Conservation (phyloP, 2,329 filamentous ascomycete genomes). For the Trichoderma asperellum region DNA sequence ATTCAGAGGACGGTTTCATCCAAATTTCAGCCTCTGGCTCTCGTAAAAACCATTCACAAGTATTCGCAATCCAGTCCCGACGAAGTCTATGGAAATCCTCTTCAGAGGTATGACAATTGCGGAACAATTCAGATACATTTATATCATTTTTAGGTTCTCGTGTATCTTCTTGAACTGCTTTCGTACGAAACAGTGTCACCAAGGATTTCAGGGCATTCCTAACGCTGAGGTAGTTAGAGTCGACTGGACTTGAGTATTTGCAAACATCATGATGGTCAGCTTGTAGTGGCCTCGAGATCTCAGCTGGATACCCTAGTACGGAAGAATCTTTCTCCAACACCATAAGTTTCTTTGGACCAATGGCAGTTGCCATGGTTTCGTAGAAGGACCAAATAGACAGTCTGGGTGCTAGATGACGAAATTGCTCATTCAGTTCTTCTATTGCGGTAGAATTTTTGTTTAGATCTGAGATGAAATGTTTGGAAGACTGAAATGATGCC, state of each 20-base stretch:
- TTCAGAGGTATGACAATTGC: not conserved
- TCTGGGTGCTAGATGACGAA: not conserved
- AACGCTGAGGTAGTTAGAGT: conserved; percentile 5
- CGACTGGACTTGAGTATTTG: not conserved
- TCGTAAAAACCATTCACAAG: not conserved
- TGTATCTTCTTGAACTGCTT: not conserved
- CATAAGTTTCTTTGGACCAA: not conserved
- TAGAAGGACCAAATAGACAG: conserved; percentile 22
- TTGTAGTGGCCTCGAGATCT: not conserved
- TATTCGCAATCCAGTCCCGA: not conserved
- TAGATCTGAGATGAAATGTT: conserved; percentile 1
- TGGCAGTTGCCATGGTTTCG: not conserved
- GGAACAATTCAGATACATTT: not conserved
- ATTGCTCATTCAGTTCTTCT: not conserved
- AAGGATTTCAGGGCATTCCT: conserved; percentile 5
- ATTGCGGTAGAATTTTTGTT: not conserved
- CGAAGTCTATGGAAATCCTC: not conserved
- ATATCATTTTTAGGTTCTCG: not conserved
- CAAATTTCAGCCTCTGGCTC: not conserved
- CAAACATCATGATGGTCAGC: conserved; percentile 18
- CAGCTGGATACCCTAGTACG: not conserved
- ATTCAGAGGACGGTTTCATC: not conserved
- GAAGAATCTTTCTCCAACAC: conserved; percentile 16
- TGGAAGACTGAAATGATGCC: not conserved
- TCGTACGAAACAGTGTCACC: not conserved